phyloP scores from a whole-genome alignment of 2,329 filamentous ascomycete species.

The Tolypocladium tundrense region DNA sequence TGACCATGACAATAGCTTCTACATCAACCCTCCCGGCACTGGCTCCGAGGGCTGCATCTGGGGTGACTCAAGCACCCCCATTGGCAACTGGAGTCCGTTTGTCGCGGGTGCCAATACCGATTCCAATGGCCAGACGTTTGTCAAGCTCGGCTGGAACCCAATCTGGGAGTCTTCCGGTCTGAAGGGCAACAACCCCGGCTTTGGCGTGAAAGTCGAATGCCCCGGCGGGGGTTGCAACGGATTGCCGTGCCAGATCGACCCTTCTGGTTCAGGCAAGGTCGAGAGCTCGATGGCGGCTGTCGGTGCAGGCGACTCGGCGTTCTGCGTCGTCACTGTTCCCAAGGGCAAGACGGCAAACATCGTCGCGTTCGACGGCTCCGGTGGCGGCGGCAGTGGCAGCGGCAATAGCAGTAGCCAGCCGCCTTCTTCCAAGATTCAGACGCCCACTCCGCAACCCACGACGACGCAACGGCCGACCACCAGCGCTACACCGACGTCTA shows the following conservation, averaged over 20 bases:
- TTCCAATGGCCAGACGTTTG: slow-evolving; percentile 52
- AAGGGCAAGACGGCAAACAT: slow-evolving; percentile 57
- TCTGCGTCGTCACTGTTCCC: slow-evolving; percentile 68
- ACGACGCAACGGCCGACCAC: not conserved
- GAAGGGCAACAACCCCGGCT: slow-evolving; percentile 53
- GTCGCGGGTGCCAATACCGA: slow-evolving; percentile 68
- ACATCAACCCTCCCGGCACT: slow-evolving; percentile 66
- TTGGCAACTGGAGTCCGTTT: slow-evolving; percentile 70
- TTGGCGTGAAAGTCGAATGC: slow-evolving; percentile 62
- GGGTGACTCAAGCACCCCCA: slow-evolving; percentile 51
- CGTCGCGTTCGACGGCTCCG: slow-evolving; percentile 45
- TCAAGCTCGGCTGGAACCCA: slow-evolving; percentile 72
- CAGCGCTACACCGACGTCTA: not conserved
- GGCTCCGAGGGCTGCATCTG: slow-evolving; percentile 57
- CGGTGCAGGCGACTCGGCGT: slow-evolving; percentile 58
- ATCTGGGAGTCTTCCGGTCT: slow-evolving; percentile 52
- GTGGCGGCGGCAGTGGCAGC: slow-evolving; percentile 11
- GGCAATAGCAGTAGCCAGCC: slow-evolving; percentile 9
- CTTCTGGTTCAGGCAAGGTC: slow-evolving; percentile 47
- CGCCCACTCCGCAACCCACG: not conserved
- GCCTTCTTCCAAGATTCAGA: slow-evolving; percentile 1
- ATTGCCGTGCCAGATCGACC: slow-evolving; percentile 64
- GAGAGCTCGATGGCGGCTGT: slow-evolving; percentile 39
- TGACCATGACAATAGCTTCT: slow-evolving; percentile 46
- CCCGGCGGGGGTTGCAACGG: slow-evolving; percentile 56